Evolutionary conservation across 139 green algal genomes (phyloP), one percentile per base, ranked within the genome.

Genomic region (Chlorella sp.): DNA sequence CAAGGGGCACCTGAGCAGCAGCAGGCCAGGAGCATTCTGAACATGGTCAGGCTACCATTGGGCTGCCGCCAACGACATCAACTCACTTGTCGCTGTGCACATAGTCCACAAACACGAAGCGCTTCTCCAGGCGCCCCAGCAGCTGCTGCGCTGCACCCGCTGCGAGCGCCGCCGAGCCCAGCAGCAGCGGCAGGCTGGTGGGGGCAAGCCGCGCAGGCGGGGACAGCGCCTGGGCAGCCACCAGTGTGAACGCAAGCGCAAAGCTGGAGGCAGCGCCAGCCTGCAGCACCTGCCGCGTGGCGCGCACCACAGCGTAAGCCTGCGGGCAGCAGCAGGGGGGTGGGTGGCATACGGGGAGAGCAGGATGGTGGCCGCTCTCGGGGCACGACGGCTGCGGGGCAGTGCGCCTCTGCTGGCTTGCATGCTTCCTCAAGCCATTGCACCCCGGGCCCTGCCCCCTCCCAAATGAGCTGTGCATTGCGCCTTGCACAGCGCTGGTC

Each of bases 21-120:
- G n/a, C n/a, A n/a, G n/a, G n/a, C n/a, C n/a, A n/a, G n/a, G n/a
- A n/a, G n/a, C n/a, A n/a, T n/a, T n/a, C n/a, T n/a, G n/a, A n/a
- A n/a, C n/a, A n/a, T n/a, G n/a, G n/a, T n/a, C n/a, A n/a, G n/a
- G n/a, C n/a, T n/a, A n/a, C n/a, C n/a, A n/a, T n/a, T n/a, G n/a
- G n/a, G n/a, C n/a, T n/a, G n/a, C n/a, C n/a, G n/a, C n/a, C n/a
- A n/a, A n/a, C n/a, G n/a, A n/a, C n/a, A n/a, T n/a, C n/a, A 9
- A 17, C 30, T 77, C 67, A 84, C 67, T 76, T 76, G 0, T 72
- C 69, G 0, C 28, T 22, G 34, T 86, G 81, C 1, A n/a, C 28
- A 56, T 86, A 86, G 13, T 86, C 72, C 6, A 64, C 54, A 73
- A 64, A 81, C 36, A 80, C 40, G 65, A 86, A 86, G 0, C 56